Conservation (phyloP, 2,329 filamentous ascomycete species). For the Rhynchosporium secalis region DNA sequence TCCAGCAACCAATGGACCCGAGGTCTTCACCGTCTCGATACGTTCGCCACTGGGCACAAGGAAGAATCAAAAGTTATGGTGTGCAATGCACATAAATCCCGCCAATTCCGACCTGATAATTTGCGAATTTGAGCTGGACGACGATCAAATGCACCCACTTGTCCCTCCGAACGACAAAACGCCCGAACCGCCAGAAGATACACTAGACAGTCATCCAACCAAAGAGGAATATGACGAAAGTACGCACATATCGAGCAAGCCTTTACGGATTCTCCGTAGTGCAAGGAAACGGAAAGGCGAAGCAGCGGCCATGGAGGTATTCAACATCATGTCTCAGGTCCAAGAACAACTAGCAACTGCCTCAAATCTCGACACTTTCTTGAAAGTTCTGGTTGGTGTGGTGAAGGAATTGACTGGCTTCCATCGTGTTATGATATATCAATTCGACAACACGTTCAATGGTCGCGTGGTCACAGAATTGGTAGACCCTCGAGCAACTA, state of each 20-base stretch:
- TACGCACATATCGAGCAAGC: constrained; percentile 73
- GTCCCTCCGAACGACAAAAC: constrained; percentile 60
- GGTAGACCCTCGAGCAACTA: constrained; percentile 75
- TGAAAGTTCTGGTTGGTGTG: constrained; percentile 81
- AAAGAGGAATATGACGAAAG: constrained; percentile 73
- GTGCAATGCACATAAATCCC: constrained; percentile 76
- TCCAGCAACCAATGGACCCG: constrained; percentile 72
- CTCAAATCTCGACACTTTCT: constrained; percentile 66
- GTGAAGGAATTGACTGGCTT: constrained; percentile 90
- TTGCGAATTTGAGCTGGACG: constrained; percentile 86
- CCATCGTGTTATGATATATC: constrained; percentile 90
- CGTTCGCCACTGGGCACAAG: constrained; percentile 48
- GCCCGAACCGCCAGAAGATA: constrained; percentile 69
- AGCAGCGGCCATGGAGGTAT: constrained; percentile 83
- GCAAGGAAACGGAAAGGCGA: constrained; percentile 75
- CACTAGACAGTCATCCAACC: constrained; percentile 70
- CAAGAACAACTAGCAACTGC: constrained; percentile 82
- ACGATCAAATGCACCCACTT: constrained; percentile 69
- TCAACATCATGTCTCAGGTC: constrained; percentile 88
- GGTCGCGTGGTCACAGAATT: constrained; percentile 86
- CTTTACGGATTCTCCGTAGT: constrained; percentile 73
- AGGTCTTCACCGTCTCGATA: constrained; percentile 80
- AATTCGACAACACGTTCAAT: constrained; percentile 82
- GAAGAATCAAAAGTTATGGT: constrained; percentile 73
- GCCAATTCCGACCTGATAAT: constrained; percentile 70